Conservation (phyloP, 306 rosid species). For the Carpinus fangiana region DNA sequence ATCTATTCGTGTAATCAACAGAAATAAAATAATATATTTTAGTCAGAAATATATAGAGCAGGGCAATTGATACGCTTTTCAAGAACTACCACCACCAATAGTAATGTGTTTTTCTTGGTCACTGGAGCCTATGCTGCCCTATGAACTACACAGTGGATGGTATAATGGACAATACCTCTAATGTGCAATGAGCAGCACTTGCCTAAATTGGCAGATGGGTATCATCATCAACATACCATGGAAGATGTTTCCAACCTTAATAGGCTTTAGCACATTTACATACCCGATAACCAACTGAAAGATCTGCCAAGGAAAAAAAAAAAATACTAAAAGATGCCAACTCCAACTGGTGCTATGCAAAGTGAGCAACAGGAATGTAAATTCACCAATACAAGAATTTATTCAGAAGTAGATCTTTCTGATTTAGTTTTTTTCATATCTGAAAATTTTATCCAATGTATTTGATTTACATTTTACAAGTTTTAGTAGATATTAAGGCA, state of each 20-base stretch:
- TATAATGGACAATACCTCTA: neutral
- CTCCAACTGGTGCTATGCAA: neutral
- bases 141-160: neutral
- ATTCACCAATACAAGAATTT: neutral
- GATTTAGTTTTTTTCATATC: neutral
- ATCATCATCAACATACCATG: neutral
- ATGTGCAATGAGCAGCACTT: neutral
- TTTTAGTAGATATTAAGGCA: neutral
- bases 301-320: no score
- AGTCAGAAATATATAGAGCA: neutral
- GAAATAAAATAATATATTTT: neutral
- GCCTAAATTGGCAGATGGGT: neutral
- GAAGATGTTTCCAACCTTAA: neutral
- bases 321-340: neutral
- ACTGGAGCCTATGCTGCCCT: neutral
- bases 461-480: neutral
- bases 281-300: neutral
- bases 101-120: neutral
- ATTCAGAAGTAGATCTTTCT: neutral
- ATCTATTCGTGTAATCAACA: neutral
- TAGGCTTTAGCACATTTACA: neutral
- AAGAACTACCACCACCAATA: no score
- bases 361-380: neutral
- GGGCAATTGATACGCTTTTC: neutral
- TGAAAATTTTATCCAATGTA: neutral